Conservation (phyloP, 805 yeast genomes). For the Komagataella mondaviorum region DNA sequence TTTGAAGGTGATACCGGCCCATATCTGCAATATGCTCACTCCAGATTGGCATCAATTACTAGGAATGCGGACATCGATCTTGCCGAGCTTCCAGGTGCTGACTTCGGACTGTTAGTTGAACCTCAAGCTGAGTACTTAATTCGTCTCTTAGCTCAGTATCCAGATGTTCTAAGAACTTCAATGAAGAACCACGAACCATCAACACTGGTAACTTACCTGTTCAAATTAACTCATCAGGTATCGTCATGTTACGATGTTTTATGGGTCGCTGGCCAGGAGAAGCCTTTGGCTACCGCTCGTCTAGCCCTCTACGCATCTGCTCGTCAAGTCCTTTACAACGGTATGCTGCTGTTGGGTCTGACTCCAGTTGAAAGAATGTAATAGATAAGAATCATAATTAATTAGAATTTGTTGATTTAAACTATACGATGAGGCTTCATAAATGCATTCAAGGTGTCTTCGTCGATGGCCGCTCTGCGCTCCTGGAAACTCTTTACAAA, state of each 20-base stretch:
- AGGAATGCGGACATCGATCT: constrained; percentile 30
- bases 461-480: constrained; percentile 53
- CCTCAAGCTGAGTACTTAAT: constrained; percentile 35
- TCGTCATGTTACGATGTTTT: constrained; percentile 91
- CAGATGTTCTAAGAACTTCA: constrained; percentile 79
- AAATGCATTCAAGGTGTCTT: constrained; percentile 45
- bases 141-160: constrained; percentile 78
- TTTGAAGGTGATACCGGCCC: constrained; percentile 99
- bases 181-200: constrained; percentile 82
- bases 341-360: constrained; percentile 79
- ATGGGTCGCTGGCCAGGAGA: constrained; percentile 95
- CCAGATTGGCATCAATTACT: constrained; percentile 89
- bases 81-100: constrained; percentile 15
- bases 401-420: background rate
- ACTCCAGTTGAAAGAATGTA: constrained; percentile 99
- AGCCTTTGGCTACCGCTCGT: constrained; percentile 78
- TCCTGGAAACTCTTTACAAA: constrained; percentile 77
- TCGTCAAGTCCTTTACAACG: constrained; percentile 78
- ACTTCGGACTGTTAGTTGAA: constrained; percentile 14
- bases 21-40: constrained; percentile 95
- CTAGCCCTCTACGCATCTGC: constrained; percentile 85
- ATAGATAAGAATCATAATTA: constrained; percentile 3
- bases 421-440: constrained; percentile 57
- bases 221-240: constrained; percentile 84
- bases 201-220: constrained; percentile 85